phyloP scores from a whole-genome alignment of 176 grass and related monocot species.

The Musa acuminata region DNA sequence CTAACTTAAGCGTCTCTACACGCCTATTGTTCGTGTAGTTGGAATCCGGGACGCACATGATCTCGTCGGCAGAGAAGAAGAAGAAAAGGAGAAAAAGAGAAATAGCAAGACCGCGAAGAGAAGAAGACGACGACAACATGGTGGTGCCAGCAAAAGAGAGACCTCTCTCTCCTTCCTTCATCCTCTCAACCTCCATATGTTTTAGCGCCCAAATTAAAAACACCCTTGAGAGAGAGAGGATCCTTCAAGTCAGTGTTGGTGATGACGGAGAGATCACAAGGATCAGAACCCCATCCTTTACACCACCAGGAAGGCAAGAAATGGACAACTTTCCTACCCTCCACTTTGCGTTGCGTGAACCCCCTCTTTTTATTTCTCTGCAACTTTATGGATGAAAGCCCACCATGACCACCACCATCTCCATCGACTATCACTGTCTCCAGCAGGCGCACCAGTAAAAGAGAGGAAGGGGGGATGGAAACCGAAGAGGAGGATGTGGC shows the following conservation, averaged over 20 bases:
- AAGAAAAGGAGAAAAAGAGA: constrained; percentile 23
- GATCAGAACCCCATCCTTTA: constrained; percentile 14
- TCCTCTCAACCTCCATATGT: constrained; percentile 15
- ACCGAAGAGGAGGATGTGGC: background rate
- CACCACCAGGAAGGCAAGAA: no score
- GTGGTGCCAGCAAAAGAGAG: no score
- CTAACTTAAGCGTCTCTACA: constrained; percentile 24
- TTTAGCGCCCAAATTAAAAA: constrained; percentile 16
- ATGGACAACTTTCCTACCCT: no score
- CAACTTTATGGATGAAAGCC: background rate
- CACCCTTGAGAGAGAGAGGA: background rate
- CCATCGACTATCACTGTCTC: background rate
- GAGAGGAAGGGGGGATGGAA: background rate
- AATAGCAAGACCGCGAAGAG: constrained; percentile 10
- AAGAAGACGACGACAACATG: background rate
- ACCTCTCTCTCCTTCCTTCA: background rate
- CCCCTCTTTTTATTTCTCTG: constrained; percentile 11
- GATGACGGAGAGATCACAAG: constrained; percentile 6
- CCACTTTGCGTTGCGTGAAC: no score
- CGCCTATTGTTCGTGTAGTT: background rate
- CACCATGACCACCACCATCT: background rate
- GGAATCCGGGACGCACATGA: background rate
- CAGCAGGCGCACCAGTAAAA: constrained; percentile 27
- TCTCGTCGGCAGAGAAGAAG: constrained; percentile 13
- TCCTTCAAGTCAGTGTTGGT: constrained; percentile 2